Conservation (phyloP, 208 protist species). For the Endotrypanum monterogeii region DNA sequence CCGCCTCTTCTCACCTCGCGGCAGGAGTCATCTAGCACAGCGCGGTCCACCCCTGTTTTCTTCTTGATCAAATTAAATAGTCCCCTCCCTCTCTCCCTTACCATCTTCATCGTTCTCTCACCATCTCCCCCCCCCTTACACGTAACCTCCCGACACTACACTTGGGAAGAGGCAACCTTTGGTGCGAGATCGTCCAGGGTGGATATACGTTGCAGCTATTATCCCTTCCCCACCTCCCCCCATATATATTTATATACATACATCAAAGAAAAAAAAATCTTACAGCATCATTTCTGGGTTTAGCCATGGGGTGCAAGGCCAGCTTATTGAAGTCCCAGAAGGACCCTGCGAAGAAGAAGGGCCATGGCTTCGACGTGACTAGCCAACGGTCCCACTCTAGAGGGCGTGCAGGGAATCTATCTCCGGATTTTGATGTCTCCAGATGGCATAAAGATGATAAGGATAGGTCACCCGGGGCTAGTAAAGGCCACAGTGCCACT, state of each 20-base stretch:
- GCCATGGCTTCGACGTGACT: background rate
- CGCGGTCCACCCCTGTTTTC: too few relatives aligned
- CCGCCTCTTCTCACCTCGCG: background rate
- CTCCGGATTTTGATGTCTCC: conserved; percentile 3
- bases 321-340: conserved; percentile 28
- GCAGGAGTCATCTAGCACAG: too few relatives aligned
- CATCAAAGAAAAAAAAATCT: too few relatives aligned
- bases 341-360: conserved; percentile 5
- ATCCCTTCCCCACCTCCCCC: background rate
- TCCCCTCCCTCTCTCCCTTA: too few relatives aligned
- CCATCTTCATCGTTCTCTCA: too few relatives aligned
- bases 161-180: too few relatives aligned
- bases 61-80: too few relatives aligned
- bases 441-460: background rate
- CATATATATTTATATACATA: background rate
- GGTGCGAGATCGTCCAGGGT: too few relatives aligned
- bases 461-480: conserved; percentile 5
- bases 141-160: too few relatives aligned
- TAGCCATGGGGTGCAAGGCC: conserved; percentile 37
- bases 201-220: too few relatives aligned
- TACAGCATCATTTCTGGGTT: conserved; percentile 3
- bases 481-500: background rate
- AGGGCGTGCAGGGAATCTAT: conserved; percentile 19
- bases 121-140: too few relatives aligned
- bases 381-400: background rate